Base-by-base conservation (phyloP, 2,329 filamentous ascomycete genomes). In the Fusarium sp. region DNA sequence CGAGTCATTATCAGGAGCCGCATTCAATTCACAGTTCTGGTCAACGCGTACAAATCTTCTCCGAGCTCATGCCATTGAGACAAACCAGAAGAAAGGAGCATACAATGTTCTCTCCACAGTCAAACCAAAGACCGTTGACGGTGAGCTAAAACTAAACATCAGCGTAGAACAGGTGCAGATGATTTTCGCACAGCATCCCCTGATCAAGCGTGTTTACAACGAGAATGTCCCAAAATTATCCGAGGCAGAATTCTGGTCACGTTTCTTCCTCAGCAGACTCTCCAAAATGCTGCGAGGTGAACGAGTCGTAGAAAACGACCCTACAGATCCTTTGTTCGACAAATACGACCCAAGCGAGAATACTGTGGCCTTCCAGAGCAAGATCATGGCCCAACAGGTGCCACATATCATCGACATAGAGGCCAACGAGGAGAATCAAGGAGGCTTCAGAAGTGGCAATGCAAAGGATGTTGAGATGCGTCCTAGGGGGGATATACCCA, bases 11-110 rank as follows among this genome's bases (percentile, higher is more conserved):
- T 91, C 91, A 0, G 89, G 92, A 28, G 88, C 88, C 3, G 91
- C 94, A 46, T 97, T 98, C 79, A 94, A 95, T 72, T 85, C 89
- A 2, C 95, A 98, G 78, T 99, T 99, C 82, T 99, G 96, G 96
- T 93, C 93, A 2, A 93, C 93, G 3, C 88, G 97, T 47, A 88
- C 94, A 48, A 93, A 93, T 78, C 84, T 98, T 32, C 86, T 99
- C 30, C 92, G 96, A 14, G 92, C 95, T 0, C 93, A 98, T 81
- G 94, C 94, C 3, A 96, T 97, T 47, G 94, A 98, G 80, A 90
- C 88, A 58, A 90, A 89, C 63, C 97, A 99, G 82, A 92, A 90
- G 73, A 91, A 92, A 71, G 96, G 95, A 8, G 90, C 93, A 5
- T 98, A 98, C 81, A 98, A 99, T 74, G 94, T 98, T 9, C 85